Evolutionary conservation across 768 basidiomycete species (phyloP).

Genomic region (Arthromyces matolae): DNA sequence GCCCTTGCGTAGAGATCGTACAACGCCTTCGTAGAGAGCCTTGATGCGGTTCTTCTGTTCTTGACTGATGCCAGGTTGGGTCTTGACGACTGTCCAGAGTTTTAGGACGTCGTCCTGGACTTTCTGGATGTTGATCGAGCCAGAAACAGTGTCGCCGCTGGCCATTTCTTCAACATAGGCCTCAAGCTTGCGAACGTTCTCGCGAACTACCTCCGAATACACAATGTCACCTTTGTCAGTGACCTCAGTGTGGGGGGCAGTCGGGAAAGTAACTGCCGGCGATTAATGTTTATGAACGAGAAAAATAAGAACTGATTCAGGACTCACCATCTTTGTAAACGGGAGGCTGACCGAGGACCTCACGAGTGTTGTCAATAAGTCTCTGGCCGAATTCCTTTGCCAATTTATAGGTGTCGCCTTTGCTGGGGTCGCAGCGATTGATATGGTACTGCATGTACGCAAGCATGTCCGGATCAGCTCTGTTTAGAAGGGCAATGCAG

Average conservation of each 20-base stretch:
- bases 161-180: conserved; percentile 99
- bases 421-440: conserved; percentile 70
- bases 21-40: conserved; percentile 93
- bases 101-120: conserved; percentile 96
- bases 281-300: neutral
- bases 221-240: conserved; percentile 92
- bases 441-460: conserved; percentile 97
- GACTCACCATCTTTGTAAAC: conserved; percentile 90
- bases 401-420: conserved; percentile 90
- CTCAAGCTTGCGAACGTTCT: conserved; percentile 95
- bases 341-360: conserved; percentile 79
- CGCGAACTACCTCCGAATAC: conserved; percentile 91
- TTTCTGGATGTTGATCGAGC: conserved; percentile 90
- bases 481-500: conserved; percentile 96
- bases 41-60: conserved; percentile 96
- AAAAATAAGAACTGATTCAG: neutral
- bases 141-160: conserved; percentile 82
- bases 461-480: conserved; percentile 88
- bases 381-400: conserved; percentile 97
- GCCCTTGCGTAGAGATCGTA: conserved; percentile 82
- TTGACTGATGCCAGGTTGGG: conserved; percentile 94
- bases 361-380: conserved; percentile 88
- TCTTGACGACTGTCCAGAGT: conserved; percentile 95
- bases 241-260: conserved; percentile 93
- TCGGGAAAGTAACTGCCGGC: conserved; percentile 88